Evolutionary conservation across 768 basidiomycete species (phyloP).

Genomic region (Pulveroboletus sp.): DNA sequence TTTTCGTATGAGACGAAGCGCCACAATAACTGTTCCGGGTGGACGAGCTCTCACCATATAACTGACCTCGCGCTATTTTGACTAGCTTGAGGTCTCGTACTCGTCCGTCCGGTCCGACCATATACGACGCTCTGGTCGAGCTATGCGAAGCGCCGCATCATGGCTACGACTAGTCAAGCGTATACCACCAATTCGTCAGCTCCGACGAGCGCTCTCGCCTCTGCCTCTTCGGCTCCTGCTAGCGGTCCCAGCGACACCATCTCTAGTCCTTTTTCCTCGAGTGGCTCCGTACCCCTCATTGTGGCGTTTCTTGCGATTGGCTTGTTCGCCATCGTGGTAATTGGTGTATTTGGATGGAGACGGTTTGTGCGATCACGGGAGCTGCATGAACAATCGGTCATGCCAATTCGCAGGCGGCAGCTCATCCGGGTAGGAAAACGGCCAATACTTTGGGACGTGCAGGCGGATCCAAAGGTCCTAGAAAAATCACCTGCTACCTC

Average conservation of each 20-base stretch:
- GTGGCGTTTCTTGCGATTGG: slow-evolving; percentile 58
- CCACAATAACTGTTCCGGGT: too few relatives aligned
- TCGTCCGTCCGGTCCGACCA: slow-evolving; percentile 1
- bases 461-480: slow-evolving; percentile 13
- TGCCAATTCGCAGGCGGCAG: background rate
- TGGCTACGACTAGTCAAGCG: slow-evolving; percentile 13
- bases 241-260: background rate
- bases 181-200: background rate
- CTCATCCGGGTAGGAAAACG: slow-evolving; percentile 18
- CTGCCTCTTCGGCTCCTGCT: background rate
- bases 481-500: background rate
- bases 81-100: slow-evolving; percentile 14
- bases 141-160: slow-evolving; percentile 13
- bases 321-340: slow-evolving; percentile 46
- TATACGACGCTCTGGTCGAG: background rate
- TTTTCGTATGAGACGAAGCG: slow-evolving; percentile 9
- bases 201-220: slow-evolving; percentile 5
- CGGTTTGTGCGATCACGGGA: slow-evolving; percentile 25
- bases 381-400: slow-evolving; percentile 3
- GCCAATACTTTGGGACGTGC: slow-evolving; percentile 46
- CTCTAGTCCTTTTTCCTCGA: slow-evolving; percentile 25
- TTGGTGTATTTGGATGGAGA: slow-evolving; percentile 46
- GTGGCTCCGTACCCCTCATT: slow-evolving; percentile 50
- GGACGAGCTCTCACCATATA: slow-evolving; percentile 9
- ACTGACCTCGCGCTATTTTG: background rate